Base-by-base conservation (phyloP, 805 yeast species). In the Groenewaldozyma salmanticensis region DNA sequence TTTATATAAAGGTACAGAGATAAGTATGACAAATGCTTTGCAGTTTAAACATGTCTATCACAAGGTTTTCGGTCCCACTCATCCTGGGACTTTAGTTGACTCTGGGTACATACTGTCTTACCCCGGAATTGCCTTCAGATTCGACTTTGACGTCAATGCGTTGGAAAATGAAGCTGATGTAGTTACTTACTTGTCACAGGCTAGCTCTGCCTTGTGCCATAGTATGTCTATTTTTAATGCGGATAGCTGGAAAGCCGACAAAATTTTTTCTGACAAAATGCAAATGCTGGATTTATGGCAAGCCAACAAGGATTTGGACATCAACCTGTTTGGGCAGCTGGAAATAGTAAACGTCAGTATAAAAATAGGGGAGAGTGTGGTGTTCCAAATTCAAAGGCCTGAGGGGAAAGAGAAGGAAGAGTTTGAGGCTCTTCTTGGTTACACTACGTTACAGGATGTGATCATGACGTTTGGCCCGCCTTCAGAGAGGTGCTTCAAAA, bases 11-110 rank as follows among this genome's bases (percentile, higher is more conserved):
- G 49, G 47, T 29, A 35, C 43, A 13, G 57, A 53, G 27, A 31
- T 51, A 13, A 29, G 43, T 16, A 38, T 38, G 19, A 44, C 42
- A 15, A 43, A 46, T 2, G 15, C 44, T 4, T 48, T 48, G 16
- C 43, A 47, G 13, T 66, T 75, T 49, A 68, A 68, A 38, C 59
- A 62, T 31, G 65, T 76, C 2, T 77, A 77, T 56, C 72, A 72
- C 52, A 71, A 67, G 54, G 60, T 68, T 3, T 74, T 77, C 54
- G 83, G 83, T 0, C 82, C 82, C 1, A 75, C 82, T 0, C 74
- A 71, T 46, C 79, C 81, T 1, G 81, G 81, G 0, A 49, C 45
- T 18, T 52, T 65, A 18, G 60, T 64, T 38, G 38, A 44, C 2
- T 46, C 46, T 4, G 42, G 54, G 18, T 77, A 75, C 49, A 55